Percentiles rank a stretch among this genome's conserved stretches.
Conservation (phyloP, 2,329 filamentous ascomycete species). For the Phoma sp. region DNA sequence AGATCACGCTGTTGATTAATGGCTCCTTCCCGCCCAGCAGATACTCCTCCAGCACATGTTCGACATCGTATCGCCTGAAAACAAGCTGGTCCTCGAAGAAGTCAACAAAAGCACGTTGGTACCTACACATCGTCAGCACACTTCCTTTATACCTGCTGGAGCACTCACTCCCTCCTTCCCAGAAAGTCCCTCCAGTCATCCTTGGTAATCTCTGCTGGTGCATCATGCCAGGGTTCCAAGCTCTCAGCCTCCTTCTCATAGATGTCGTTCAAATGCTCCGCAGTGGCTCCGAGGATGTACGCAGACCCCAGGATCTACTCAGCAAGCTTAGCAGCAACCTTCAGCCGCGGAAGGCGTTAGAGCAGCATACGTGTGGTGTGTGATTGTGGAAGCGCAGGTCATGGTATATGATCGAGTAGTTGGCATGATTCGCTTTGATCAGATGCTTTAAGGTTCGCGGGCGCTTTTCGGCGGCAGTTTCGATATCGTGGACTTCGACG, state of each 20-base stretch:
- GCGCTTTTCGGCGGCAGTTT: slow-evolving; percentile 78
- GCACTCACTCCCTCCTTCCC: slow-evolving; percentile 68
- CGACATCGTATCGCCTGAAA: slow-evolving; percentile 81
- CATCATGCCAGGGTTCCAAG: slow-evolving; percentile 81
- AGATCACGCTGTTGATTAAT: slow-evolving; percentile 79
- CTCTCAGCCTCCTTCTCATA: slow-evolving; percentile 78
- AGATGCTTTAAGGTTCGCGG: slow-evolving; percentile 88
- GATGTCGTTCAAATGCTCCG: slow-evolving; percentile 75
- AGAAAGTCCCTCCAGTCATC: slow-evolving; percentile 88
- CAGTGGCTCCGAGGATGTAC: slow-evolving; percentile 80
- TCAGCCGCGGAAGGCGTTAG: slow-evolving; percentile 22
- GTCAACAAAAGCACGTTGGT: slow-evolving; percentile 90
- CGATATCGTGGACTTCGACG: slow-evolving; percentile 78
- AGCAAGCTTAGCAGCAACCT: slow-evolving; percentile 39
- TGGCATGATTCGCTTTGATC: slow-evolving; percentile 88
- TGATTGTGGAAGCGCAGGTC: slow-evolving; percentile 81
- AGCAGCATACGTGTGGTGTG: slow-evolving; percentile 68
- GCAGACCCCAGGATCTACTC: slow-evolving; percentile 75
- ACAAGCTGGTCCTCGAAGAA: slow-evolving; percentile 95
- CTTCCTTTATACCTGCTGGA: neutral
- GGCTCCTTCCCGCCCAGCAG: slow-evolving; percentile 77
- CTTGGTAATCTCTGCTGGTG: slow-evolving; percentile 81
- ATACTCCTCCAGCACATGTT: slow-evolving; percentile 75
- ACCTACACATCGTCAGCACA: slow-evolving; percentile 54
- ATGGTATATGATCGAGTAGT: slow-evolving; percentile 83